Evolutionary conservation across 2,329 filamentous ascomycete species (phyloP).

Genomic region (Claviceps digitariae): DNA sequence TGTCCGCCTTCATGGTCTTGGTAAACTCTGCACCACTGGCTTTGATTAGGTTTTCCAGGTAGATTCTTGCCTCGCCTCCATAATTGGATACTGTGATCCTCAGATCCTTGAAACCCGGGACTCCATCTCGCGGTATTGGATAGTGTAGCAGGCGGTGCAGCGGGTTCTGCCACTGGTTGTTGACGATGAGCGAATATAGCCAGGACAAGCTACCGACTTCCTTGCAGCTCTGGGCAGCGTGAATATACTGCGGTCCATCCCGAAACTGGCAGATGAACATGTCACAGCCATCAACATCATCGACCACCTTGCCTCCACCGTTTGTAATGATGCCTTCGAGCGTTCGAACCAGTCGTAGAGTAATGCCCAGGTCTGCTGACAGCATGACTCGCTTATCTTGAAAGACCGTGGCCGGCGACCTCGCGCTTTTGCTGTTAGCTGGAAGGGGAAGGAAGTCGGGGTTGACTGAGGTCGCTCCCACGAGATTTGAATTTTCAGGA

Average conservation of each 20-base stretch:
- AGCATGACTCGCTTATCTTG: constrained; percentile 65
- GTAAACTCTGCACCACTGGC: constrained; percentile 82
- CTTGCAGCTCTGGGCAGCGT: constrained; percentile 62
- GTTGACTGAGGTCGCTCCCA: constrained; percentile 48
- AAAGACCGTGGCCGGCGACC: constrained; percentile 58
- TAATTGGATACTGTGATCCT: constrained; percentile 93
- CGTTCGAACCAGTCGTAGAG: constrained; percentile 49
- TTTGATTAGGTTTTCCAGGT: constrained; percentile 80
- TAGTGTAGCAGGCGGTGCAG: constrained; percentile 78
- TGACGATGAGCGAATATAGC: constrained; percentile 84
- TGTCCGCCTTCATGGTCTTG: constrained; percentile 87
- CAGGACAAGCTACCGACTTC: constrained; percentile 87
- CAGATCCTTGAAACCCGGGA: constrained; percentile 64
- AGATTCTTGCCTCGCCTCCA: constrained; percentile 82
- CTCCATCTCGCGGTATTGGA: constrained; percentile 61
- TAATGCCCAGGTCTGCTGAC: constrained; percentile 59
- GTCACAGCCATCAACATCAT: constrained; percentile 55
- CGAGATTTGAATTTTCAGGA: constrained; percentile 45
- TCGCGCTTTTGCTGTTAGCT: constrained; percentile 26
- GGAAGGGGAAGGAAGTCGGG: constrained; percentile 30
- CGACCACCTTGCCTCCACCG: constrained; percentile 57
- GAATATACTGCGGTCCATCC: constrained; percentile 63
- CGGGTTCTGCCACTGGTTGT: constrained; percentile 80
- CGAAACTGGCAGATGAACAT: constrained; percentile 82
- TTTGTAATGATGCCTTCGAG: constrained; percentile 56